These are phyloP conservation scores for Coleophoma cylindrospora DNA, from an alignment of 2,329 filamentous ascomycete genomes.

Conservation along the genomic window DNA sequence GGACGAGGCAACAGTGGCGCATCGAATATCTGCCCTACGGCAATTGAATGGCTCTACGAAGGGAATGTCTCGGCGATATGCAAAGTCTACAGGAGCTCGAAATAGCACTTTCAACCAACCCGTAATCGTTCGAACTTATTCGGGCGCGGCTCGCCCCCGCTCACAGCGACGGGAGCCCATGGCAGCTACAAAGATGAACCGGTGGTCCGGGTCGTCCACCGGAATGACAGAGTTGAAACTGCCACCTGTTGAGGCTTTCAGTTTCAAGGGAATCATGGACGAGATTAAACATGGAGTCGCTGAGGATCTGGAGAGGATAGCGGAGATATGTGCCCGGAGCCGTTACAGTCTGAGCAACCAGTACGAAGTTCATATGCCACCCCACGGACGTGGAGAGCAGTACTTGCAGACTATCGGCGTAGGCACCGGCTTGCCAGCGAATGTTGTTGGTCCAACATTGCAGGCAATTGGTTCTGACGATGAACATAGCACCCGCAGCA, in stretches of 20 bases:
- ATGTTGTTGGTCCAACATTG: slow-evolving; percentile 44
- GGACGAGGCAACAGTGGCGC: slow-evolving; percentile 48
- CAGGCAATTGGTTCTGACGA: slow-evolving; percentile 54
- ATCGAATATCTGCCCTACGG: slow-evolving; percentile 54
- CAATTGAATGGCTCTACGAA: slow-evolving; percentile 42
- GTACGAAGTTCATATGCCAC: slow-evolving; percentile 60
- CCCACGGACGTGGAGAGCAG: slow-evolving; percentile 51
- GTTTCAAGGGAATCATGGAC: slow-evolving; percentile 59
- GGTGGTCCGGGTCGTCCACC: slow-evolving; percentile 11
- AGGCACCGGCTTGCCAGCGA: slow-evolving; percentile 17
- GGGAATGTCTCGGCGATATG: slow-evolving; percentile 35
- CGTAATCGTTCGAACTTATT: slow-evolving; percentile 62
- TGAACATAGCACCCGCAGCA: slow-evolving; percentile 31
- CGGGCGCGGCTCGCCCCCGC: slow-evolving; percentile 36
- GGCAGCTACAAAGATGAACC: slow-evolving; percentile 21
- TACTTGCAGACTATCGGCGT: slow-evolving; percentile 31
- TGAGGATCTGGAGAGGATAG: slow-evolving; percentile 58
- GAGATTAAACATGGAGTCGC: slow-evolving; percentile 45
- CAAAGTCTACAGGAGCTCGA: slow-evolving; percentile 50
- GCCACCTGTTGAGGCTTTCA: slow-evolving; percentile 58
- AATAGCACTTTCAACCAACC: slow-evolving; percentile 56
- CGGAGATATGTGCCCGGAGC: slow-evolving; percentile 61
- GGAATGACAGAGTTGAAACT: slow-evolving; percentile 37
- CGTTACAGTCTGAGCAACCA: slow-evolving; percentile 62
- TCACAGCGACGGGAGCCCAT: slow-evolving; percentile 21